Conservation (phyloP, 2,329 filamentous ascomycete species). For the Apiospora hydei region DNA sequence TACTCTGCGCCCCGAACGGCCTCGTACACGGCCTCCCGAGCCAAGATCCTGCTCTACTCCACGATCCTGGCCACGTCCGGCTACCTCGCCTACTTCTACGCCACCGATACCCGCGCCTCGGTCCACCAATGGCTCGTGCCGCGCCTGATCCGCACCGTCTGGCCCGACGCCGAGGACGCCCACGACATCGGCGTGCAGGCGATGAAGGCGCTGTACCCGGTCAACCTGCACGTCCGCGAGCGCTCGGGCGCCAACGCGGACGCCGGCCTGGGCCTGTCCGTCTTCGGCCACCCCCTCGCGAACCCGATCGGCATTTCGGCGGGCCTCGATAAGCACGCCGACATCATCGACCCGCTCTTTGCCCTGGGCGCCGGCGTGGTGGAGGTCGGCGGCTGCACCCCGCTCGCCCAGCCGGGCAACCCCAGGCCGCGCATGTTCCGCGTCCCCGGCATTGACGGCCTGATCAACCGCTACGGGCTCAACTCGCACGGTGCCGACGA, state of each 20-base stretch:
- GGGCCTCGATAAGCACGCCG: slow-evolving; percentile 92
- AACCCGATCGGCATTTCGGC: slow-evolving; percentile 97
- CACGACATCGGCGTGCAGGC: slow-evolving; percentile 79
- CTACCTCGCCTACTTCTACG: slow-evolving; percentile 67
- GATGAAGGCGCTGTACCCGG: slow-evolving; percentile 75
- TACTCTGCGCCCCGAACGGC: background rate
- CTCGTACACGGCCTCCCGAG: slow-evolving; percentile 27
- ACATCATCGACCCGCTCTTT: slow-evolving; percentile 85
- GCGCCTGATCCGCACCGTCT: slow-evolving; percentile 69
- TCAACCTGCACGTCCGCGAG: slow-evolving; percentile 84
- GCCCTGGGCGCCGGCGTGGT: slow-evolving; percentile 86
- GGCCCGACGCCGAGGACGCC: slow-evolving; percentile 87
- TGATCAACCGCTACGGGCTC: slow-evolving; percentile 96
- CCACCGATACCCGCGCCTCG: slow-evolving; percentile 77
- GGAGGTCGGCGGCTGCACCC: slow-evolving; percentile 91
- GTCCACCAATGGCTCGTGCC: slow-evolving; percentile 73
- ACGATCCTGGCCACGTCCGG: slow-evolving; percentile 50
- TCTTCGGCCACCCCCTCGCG: slow-evolving; percentile 79
- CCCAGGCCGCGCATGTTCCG: slow-evolving; percentile 88
- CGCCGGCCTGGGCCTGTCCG: slow-evolving; percentile 51
- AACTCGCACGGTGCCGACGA: slow-evolving; percentile 91
- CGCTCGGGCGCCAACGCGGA: slow-evolving; percentile 53
- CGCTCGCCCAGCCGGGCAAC: slow-evolving; percentile 87
- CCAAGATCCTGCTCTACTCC: slow-evolving; percentile 50
- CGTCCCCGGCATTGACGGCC: slow-evolving; percentile 79